These are phyloP conservation scores for Xylaria sp. DNA, from an alignment of 495 filamentous ascomycete species.

Conservation along the genomic window DNA sequence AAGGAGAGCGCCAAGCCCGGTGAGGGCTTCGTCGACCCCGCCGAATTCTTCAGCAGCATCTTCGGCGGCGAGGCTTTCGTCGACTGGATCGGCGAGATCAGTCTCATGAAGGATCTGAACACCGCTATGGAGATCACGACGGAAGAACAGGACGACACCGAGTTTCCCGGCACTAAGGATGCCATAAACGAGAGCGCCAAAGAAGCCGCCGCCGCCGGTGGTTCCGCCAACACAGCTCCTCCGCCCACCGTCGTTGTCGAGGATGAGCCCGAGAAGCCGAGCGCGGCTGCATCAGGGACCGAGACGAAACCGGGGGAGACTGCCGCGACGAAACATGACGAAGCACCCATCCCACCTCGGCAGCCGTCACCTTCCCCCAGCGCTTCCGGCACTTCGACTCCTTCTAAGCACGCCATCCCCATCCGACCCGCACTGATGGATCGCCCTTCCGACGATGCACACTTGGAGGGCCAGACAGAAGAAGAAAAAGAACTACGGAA, in stretches of 20 bases:
- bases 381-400: slow-evolving; percentile 58
- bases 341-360: slow-evolving; percentile 38
- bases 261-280: slow-evolving; percentile 45
- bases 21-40: slow-evolving; percentile 92
- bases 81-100: slow-evolving; percentile 90
- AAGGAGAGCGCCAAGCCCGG: slow-evolving; percentile 89
- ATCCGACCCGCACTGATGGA: slow-evolving; percentile 88
- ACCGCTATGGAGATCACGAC: slow-evolving; percentile 91
- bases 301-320: slow-evolving; percentile 23
- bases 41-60: slow-evolving; percentile 98
- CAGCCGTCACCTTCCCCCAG: slow-evolving; percentile 55
- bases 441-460: slow-evolving; percentile 84
- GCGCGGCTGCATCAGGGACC: not conserved
- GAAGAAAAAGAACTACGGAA: slow-evolving; percentile 76
- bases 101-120: slow-evolving; percentile 88
- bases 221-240: slow-evolving; percentile 33
- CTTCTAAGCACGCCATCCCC: slow-evolving; percentile 59
- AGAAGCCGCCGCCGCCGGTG: slow-evolving; percentile 36
- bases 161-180: slow-evolving; percentile 56
- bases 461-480: slow-evolving; percentile 69
- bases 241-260: slow-evolving; percentile 52
- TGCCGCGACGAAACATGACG: slow-evolving; percentile 32
- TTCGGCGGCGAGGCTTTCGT: slow-evolving; percentile 97
- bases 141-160: slow-evolving; percentile 67
- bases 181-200: slow-evolving; percentile 58